Evolutionary conservation across 352 stramenopile genomes (phyloP).

Genomic region (Halophytophthora batemanensis): DNA sequence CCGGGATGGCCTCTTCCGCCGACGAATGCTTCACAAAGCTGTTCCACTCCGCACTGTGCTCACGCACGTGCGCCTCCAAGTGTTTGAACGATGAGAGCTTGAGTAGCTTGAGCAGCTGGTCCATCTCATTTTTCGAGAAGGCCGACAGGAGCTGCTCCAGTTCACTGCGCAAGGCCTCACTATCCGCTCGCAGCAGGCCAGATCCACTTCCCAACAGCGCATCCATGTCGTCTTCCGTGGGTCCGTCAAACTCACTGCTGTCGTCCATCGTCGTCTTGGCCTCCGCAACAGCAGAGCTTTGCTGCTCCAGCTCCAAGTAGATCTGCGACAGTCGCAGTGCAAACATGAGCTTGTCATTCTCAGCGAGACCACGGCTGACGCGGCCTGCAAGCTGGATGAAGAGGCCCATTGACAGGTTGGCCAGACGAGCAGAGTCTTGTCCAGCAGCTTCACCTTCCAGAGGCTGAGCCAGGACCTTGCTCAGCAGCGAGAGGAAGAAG

Average conservation of each 20-base stretch:
- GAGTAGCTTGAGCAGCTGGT: constrained; percentile 84
- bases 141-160: constrained; percentile 45
- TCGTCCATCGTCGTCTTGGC: constrained; percentile 22
- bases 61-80: constrained; percentile 62
- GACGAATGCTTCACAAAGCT: constrained; percentile 74
- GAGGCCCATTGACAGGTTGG: constrained; percentile 72
- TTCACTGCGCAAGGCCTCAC: constrained; percentile 34
- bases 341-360: constrained; percentile 99
- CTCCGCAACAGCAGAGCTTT: constrained; percentile 39
- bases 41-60: constrained; percentile 67
- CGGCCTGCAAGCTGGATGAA: constrained; percentile 92
- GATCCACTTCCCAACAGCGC: constrained; percentile 56
- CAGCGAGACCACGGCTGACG: constrained; percentile 92
- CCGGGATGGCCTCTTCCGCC: constrained; percentile 71
- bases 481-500: constrained; percentile 97
- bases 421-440: constrained; percentile 42
- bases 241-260: constrained; percentile 48
- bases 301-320: constrained; percentile 73
- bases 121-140: constrained; percentile 66
- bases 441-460: constrained; percentile 4
- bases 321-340: constrained; percentile 94
- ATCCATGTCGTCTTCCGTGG: constrained; percentile 72
- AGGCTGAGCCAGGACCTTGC: constrained; percentile 83
- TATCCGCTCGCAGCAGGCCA: constrained; percentile 46
- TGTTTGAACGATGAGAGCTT: constrained; percentile 78